Conservation (phyloP, 176 grass and related monocot genomes). For the Typha latifolia region DNA sequence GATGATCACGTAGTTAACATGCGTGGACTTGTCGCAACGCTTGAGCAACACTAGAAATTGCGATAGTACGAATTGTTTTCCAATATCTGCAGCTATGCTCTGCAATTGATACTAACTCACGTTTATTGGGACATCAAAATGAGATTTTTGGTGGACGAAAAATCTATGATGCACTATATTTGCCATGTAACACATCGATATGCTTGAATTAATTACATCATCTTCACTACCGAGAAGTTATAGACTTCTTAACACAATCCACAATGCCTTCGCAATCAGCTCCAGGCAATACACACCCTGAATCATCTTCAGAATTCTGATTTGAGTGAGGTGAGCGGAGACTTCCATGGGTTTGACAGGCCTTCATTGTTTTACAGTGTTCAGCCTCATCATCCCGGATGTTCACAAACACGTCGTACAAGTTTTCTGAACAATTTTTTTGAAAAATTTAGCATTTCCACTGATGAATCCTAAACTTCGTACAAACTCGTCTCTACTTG, state of each 20-base stretch:
- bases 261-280: constrained; percentile 38
- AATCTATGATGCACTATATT: background rate
- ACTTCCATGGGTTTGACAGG: constrained; percentile 71
- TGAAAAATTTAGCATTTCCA: background rate
- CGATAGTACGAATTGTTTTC: too few relatives aligned
- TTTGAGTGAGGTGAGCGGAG: constrained; percentile 66
- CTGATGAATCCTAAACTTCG: background rate
- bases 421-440: constrained; percentile 41
- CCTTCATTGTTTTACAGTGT: constrained; percentile 91
- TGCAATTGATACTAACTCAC: too few relatives aligned
- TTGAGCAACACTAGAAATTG: too few relatives aligned
- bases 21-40: too few relatives aligned
- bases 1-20: too few relatives aligned
- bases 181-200: background rate
- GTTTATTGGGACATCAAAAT: too few relatives aligned
- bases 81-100: too few relatives aligned
- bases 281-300: constrained; percentile 14
- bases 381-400: constrained; percentile 75
- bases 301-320: constrained; percentile 25
- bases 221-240: constrained; percentile 5
- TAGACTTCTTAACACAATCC: constrained; percentile 33
- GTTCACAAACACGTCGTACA: constrained; percentile 86
- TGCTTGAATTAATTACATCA: background rate
- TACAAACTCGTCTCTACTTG: too few relatives aligned
- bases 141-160: too few relatives aligned